Conservation (phyloP, 2,329 filamentous ascomycete genomes). For the Pseudonectria buxi region DNA sequence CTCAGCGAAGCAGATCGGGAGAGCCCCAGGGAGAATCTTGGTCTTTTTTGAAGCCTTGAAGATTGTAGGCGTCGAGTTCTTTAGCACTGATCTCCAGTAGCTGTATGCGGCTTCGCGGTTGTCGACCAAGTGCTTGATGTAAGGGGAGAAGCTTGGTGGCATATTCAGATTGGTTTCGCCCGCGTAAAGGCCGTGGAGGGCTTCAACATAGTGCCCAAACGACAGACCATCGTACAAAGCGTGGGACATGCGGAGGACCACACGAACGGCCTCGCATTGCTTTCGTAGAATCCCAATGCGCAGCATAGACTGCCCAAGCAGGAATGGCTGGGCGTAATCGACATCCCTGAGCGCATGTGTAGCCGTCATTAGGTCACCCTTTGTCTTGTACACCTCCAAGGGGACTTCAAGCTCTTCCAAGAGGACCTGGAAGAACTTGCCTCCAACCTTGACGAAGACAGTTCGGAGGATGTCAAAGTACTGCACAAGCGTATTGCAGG, state of each 20-base stretch:
- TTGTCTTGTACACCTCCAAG: conserved; percentile 2
- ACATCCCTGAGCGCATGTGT: background rate
- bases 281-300: conserved; percentile 7
- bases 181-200: conserved; percentile 4
- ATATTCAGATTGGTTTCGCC: conserved; percentile 1
- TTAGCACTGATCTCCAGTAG: conserved; percentile 5
- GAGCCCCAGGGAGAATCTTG: background rate
- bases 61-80: conserved; percentile 3
- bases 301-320: conserved; percentile 1
- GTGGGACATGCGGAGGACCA: conserved; percentile 12
- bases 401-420: conserved; percentile 4
- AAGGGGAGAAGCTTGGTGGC: conserved; percentile 4
- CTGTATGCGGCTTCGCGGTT: conserved; percentile 4
- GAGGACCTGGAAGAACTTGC: conserved; percentile 6
- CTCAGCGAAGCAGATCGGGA: too few species aligned
- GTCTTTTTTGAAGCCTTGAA: background rate
- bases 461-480: conserved; percentile 10
- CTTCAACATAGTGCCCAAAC: conserved; percentile 5
- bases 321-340: conserved; percentile 1
- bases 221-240: conserved; percentile 13
- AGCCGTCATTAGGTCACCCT: background rate
- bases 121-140: conserved; percentile 4
- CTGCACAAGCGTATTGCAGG: conserved; percentile 2
- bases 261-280: background rate
- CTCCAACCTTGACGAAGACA: conserved; percentile 2